A percentile compares a stretch with the other conserved stretches of the same genome.
phyloP scores from a whole-genome alignment of 176 grass and related monocot species.

The Triticum dicoccoides region DNA sequence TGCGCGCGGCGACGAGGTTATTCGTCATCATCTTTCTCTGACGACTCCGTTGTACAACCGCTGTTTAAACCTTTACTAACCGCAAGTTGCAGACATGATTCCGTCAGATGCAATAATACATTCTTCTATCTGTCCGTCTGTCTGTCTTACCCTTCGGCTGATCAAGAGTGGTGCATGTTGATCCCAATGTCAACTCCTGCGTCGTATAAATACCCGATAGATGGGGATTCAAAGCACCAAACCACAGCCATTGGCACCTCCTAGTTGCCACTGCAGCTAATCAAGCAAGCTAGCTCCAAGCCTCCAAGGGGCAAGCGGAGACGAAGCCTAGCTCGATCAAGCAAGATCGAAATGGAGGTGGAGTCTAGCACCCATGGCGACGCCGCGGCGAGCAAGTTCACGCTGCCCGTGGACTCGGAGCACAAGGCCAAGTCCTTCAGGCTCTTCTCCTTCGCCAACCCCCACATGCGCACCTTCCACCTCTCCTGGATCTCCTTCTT shows the following conservation, averaged over 20 bases:
- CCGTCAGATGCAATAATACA: not conserved
- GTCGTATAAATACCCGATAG: not conserved
- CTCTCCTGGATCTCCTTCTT: conserved; percentile 93
- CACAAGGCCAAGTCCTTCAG: conserved; percentile 78
- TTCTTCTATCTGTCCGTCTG: too few species aligned
- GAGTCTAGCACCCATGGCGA: not conserved
- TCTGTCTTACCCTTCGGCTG: not conserved
- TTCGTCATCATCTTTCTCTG: not conserved
- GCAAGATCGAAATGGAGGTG: not conserved
- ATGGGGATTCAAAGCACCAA: not conserved
- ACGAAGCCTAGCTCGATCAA: not conserved
- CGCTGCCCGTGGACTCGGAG: conserved; percentile 77
- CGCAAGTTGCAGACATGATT: not conserved
- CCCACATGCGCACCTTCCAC: conserved; percentile 86
- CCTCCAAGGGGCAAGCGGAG: not conserved
- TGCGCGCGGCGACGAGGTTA: not conserved
- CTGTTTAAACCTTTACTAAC: not conserved
- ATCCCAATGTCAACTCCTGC: not conserved
- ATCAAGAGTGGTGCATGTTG: not conserved
- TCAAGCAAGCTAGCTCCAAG: not conserved
- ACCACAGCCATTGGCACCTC: not conserved
- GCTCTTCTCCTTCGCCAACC: conserved; percentile 63
- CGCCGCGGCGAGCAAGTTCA: conserved; percentile 34
- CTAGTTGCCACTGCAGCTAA: not conserved
- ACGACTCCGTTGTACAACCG: not conserved